Percentiles rank a stretch among this genome's conserved stretches.
These are phyloP conservation scores for Teunomyces barrocoloradensis DNA, from an alignment of 805 yeast species.

Conservation along the genomic window DNA sequence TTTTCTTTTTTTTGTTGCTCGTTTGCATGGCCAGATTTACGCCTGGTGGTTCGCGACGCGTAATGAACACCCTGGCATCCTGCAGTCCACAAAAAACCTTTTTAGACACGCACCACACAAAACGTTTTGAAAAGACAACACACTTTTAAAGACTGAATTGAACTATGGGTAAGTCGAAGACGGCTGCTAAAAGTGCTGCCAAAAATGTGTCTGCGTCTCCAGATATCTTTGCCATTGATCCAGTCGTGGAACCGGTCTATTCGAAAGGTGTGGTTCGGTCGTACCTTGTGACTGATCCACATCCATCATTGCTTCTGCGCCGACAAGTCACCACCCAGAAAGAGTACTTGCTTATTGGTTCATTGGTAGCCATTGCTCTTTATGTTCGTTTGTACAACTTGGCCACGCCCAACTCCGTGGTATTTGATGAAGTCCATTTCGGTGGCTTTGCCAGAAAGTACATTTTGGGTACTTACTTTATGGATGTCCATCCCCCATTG, in stretches of 20 bases:
- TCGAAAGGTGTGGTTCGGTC: slow-evolving; percentile 54
- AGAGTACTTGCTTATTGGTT: slow-evolving; percentile 30
- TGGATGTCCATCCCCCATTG: slow-evolving; percentile 81
- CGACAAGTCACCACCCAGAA: slow-evolving; percentile 14
- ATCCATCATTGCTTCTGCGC: slow-evolving; percentile 33
- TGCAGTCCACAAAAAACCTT: slow-evolving; percentile 5
- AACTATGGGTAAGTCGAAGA: slow-evolving; percentile 10
- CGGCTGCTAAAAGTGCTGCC: slow-evolving; percentile 11
- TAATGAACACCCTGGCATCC: slow-evolving; percentile 6
- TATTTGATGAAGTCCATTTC: slow-evolving; percentile 91
- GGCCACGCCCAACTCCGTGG: slow-evolving; percentile 73
- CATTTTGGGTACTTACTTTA: slow-evolving; percentile 58
- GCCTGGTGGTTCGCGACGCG: slow-evolving; percentile 1
- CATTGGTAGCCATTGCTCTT: slow-evolving; percentile 48
- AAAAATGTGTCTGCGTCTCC: slow-evolving; percentile 7
- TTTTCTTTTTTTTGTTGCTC: background rate
- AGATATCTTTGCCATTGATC: slow-evolving; percentile 29
- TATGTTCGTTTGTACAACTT: slow-evolving; percentile 61
- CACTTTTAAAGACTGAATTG: background rate
- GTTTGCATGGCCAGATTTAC: background rate
- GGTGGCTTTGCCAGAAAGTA: slow-evolving; percentile 95
- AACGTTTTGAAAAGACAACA: background rate
- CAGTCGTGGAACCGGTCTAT: slow-evolving; percentile 33
- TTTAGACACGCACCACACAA: background rate
- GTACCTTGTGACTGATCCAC: slow-evolving; percentile 52